Base-by-base conservation (phyloP, 495 filamentous ascomycete species). In the Talaromyces stipitatus region DNA sequence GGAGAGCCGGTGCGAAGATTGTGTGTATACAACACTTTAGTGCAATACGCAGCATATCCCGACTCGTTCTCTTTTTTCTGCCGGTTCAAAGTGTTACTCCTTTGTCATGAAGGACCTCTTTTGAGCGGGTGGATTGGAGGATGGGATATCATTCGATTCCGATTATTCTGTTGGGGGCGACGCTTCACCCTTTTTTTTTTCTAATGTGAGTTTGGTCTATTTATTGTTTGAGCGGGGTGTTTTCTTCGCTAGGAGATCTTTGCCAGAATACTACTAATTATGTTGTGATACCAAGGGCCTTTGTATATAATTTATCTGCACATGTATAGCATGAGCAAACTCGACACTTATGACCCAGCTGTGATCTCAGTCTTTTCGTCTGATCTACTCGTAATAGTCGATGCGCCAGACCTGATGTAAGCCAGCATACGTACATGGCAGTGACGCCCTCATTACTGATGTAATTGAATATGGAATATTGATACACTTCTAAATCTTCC, bases 41-140 rank as follows among this genome's bases (percentile, higher is more conserved):
- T 96, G 87, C 92, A 92, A 97, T 97, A 91, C 89, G 92, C 90
- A 82, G 92, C 91, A 85, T 96, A 79, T 48, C 45, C 45, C 23
- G n/a, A 8, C 45, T 26, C 24, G 12, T 26, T 11, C 14, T 27
- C 45, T 18, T 27, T 48, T 26, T 48, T 20, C 14, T 48, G 12
- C 80, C 78, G 62, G 66, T 71, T 64, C 69, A 12, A 46, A 6
- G 66, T 66, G 71, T 67, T 52, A n/a, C n/a, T 57, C 54, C 59
- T 57, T 50, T 29, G 54, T 20, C 22, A 47, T 16, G 27, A 24
- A 41, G 38, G 26, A 27, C 12, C 16, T 8, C 55, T 70, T 72
- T 63, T 68, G 56, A 66, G 69, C 54, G 55, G 57, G 54, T 50
- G 59, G 66, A 67, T 26, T 71, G 66, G 27, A 16, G 48, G 27